Evolutionary conservation across 495 filamentous ascomycete species (phyloP).

Genomic region (Platismatia glauca): DNA sequence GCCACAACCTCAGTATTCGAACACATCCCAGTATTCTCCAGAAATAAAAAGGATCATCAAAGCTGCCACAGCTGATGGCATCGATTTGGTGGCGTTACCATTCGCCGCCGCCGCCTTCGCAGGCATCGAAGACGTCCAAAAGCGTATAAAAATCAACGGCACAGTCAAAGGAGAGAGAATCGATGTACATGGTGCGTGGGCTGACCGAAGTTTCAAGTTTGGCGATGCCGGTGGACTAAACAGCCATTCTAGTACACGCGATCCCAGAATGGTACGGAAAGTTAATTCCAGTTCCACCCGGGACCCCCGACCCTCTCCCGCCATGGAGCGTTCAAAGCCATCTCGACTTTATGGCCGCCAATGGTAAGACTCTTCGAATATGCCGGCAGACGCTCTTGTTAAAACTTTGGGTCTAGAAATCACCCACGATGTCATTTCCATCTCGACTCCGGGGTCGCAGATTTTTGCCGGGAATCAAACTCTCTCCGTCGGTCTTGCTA

Average conservation of each 20-base stretch:
- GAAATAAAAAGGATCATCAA: neutral
- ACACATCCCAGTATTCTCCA: neutral
- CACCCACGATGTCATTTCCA: neutral
- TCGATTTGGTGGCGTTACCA: neutral
- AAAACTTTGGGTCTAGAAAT: neutral
- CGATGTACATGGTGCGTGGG: neutral
- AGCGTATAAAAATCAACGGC: neutral
- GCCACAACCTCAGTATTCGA: neutral
- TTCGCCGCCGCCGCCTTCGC: neutral
- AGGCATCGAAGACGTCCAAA: neutral
- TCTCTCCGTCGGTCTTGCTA: neutral
- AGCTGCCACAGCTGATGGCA: neutral
- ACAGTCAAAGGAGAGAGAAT: neutral
- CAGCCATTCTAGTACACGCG: neutral
- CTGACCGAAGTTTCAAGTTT: neutral
- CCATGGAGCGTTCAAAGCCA: neutral
- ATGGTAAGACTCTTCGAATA: neutral
- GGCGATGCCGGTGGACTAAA: neutral
- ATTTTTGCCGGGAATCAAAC: neutral
- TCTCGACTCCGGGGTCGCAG: neutral
- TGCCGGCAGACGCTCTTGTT: neutral
- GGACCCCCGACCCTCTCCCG: neutral
- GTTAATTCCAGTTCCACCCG: neutral
- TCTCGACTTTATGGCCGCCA: neutral
- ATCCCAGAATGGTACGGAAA: neutral